Conservation (phyloP, 2,329 filamentous ascomycete genomes). For the Aspergillus pseudotamarii region DNA sequence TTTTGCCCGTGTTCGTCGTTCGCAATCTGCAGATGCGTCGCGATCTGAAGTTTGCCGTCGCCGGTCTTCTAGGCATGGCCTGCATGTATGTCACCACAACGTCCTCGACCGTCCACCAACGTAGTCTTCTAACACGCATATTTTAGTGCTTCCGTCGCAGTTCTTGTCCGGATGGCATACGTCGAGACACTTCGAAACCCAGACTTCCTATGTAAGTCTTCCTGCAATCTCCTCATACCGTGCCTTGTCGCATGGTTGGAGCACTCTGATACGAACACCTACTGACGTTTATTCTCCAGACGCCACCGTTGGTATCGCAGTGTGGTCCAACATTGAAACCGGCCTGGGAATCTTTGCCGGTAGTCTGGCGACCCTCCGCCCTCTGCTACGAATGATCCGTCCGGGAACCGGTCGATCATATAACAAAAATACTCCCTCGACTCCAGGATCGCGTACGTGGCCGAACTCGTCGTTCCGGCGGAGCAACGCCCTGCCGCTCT, state of each 20-base stretch:
- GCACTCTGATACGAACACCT: not conserved
- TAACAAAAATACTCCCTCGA: not conserved
- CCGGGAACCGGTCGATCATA: not conserved
- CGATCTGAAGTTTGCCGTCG: slow-evolving; percentile 21
- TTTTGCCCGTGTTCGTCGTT: slow-evolving; percentile 23
- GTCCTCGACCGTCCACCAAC: not conserved
- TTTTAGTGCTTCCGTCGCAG: slow-evolving; percentile 23
- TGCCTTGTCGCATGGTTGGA: not conserved
- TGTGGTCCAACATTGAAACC: slow-evolving; percentile 27
- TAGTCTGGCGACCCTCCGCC: slow-evolving; percentile 24
- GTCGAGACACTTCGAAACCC: slow-evolving; percentile 16
- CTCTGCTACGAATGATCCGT: slow-evolving; percentile 15
- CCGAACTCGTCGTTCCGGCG: not conserved
- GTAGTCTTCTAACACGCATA: not conserved
- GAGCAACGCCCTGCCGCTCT: not conserved
- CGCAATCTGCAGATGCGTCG: slow-evolving; percentile 26
- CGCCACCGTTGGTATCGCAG: slow-evolving; percentile 20
- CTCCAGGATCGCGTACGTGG: not conserved
- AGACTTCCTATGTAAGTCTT: slow-evolving; percentile 23
- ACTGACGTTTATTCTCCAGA: slow-evolving; percentile 12
- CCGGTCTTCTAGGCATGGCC: slow-evolving; percentile 23
- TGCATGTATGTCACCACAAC: slow-evolving; percentile 18
- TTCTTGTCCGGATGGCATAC: slow-evolving; percentile 21
- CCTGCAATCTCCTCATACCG: not conserved
- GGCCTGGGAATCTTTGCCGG: slow-evolving; percentile 26